Evolutionary conservation across 192 early-diverging fungal genomes (phyloP).

Genomic region (Backusella sp.): DNA sequence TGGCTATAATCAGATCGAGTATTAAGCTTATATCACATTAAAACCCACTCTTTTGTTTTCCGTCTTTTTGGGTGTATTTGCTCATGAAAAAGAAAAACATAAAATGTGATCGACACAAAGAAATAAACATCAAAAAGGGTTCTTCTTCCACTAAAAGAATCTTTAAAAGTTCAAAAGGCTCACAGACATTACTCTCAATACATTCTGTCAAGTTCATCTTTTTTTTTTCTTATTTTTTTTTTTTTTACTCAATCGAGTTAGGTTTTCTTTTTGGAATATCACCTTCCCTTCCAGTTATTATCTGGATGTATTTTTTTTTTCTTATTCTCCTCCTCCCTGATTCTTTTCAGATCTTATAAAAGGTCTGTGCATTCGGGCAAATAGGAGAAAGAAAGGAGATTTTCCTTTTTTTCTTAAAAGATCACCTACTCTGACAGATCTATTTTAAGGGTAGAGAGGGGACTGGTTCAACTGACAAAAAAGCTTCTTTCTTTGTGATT

Average conservation of each 20-base stretch:
- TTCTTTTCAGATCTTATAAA: background rate
- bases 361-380: background rate
- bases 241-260: background rate
- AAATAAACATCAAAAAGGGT: background rate
- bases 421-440: background rate
- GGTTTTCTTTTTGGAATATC: background rate
- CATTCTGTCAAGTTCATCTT: background rate
- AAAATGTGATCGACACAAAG: background rate
- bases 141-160: background rate
- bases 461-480: background rate
- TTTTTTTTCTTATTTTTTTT: too few species aligned
- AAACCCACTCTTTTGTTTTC: background rate
- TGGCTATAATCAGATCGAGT: background rate
- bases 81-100: background rate
- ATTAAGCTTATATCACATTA: background rate
- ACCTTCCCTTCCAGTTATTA: background rate
- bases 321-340: background rate
- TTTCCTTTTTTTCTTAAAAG: background rate
- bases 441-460: background rate
- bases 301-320: background rate
- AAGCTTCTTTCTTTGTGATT: background rate
- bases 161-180: too few species aligned
- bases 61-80: background rate
- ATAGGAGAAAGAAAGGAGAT: background rate
- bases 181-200: background rate